phyloP scores from a whole-genome alignment of 2,329 filamentous ascomycete genomes.

The Trichoderma brevicompactum region DNA sequence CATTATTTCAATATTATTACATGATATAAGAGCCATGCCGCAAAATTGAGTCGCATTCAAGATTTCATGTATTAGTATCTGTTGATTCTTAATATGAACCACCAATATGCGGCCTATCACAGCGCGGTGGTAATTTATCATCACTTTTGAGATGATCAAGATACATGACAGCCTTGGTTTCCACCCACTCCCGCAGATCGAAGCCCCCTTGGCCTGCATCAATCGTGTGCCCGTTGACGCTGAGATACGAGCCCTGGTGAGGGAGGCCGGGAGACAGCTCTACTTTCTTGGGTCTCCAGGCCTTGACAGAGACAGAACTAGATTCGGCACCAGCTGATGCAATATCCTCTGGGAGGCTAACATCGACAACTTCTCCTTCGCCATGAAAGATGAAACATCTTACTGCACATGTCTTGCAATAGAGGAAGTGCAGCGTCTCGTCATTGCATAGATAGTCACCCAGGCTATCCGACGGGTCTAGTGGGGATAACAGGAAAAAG shows the following conservation, averaged over 20 bases:
- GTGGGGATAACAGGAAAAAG: conserved; percentile 52
- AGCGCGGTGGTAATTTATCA: conserved; percentile 16
- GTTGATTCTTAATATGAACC: conserved; percentile 31
- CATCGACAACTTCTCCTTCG: conserved; percentile 38
- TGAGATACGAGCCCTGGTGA: conserved; percentile 41
- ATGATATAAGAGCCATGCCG: neutral
- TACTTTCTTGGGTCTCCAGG: conserved; percentile 40
- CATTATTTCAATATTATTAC: neutral
- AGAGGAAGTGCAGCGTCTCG: conserved; percentile 47
- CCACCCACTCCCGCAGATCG: conserved; percentile 44
- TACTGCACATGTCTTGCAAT: conserved; percentile 52
- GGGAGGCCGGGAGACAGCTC: conserved; percentile 28
- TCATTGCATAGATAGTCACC: conserved; percentile 47
- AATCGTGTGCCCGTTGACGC: conserved; percentile 45
- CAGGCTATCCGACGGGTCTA: conserved; percentile 44
- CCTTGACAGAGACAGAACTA: conserved; percentile 34
- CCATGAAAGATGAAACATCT: conserved; percentile 49
- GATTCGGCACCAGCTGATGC: conserved; percentile 9
- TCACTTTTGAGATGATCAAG: conserved; percentile 31
- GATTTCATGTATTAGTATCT: neutral
- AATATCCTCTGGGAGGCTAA: conserved; percentile 33
- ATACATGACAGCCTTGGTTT: conserved; percentile 42
- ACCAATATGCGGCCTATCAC: conserved; percentile 30
- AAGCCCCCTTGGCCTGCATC: conserved; percentile 45
- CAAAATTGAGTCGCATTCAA: neutral